Conservation (phyloP, 768 basidiomycete species). For the Lactarius sp. region DNA sequence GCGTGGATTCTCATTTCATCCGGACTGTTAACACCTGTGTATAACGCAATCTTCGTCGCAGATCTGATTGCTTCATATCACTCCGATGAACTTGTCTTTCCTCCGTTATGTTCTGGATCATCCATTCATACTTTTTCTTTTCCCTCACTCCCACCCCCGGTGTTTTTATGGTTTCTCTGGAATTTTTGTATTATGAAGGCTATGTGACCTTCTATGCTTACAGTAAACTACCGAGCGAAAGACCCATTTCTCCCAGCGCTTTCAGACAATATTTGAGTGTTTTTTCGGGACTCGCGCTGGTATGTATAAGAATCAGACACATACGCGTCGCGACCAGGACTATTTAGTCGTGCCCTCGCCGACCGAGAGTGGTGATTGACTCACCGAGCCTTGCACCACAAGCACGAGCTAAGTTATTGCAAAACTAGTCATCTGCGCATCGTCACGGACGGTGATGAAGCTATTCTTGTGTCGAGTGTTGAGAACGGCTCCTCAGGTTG, state of each 20-base stretch:
- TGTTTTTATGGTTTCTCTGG: background rate
- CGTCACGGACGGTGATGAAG: too few species aligned
- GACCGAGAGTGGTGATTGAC: too few species aligned
- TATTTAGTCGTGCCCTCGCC: background rate
- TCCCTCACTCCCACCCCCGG: background rate
- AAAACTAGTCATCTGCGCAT: too few species aligned
- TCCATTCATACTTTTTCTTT: background rate
- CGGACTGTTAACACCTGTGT: background rate
- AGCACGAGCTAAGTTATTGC: too few species aligned
- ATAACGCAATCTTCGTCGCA: background rate
- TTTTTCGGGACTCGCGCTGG: background rate
- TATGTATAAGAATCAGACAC: background rate
- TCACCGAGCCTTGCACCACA: too few species aligned
- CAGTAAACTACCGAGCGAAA: background rate
- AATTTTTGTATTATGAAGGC: background rate
- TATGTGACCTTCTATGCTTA: background rate
- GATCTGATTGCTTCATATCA: constrained; percentile 10
- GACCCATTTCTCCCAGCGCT: background rate
- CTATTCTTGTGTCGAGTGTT: too few species aligned
- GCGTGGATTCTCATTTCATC: background rate
- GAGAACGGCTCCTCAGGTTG: too few species aligned
- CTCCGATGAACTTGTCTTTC: background rate
- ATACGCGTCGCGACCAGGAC: background rate
- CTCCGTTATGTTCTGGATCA: background rate
- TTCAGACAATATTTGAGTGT: background rate